Evolutionary conservation across 176 grass and related monocot genomes (phyloP), one percentile per base, ranked within the genome.

Genomic region (Triticum monococcum): DNA sequence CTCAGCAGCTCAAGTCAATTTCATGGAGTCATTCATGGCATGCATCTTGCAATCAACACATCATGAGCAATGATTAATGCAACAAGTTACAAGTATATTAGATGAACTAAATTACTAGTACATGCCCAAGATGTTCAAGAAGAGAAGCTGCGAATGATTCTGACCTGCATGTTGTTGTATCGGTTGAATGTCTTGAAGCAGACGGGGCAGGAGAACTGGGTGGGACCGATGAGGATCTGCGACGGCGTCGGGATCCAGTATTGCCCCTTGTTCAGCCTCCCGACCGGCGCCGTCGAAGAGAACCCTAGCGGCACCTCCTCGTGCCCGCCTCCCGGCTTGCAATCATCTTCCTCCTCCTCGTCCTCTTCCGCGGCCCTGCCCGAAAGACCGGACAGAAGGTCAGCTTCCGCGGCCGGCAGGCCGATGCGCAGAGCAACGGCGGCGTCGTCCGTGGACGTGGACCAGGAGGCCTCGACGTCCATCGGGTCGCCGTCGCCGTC

Each of bases 121-220:
- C 75, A 13, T 80, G 20, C 9, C 30, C 1, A 61, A 83, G 25
- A 81, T 59, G 56, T 59, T 56, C 68, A 78, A 64, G n/a, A 75
- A 31, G 28, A 72, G 13, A 43, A 66, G 31, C 13, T 70, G 28
- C 24, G 30, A 74, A 30, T 84, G 62, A 16, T 22, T 86, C 57
- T 81, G 81, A 98, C 96, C 91, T 98, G 96, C 96, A 98, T 98
- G 84, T 98, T 98, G 72, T 98, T 98, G 86, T 98, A 98, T 94
- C 96, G 54, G 74, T 98, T 98, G 90, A 98, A 98, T 54, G 96
- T 98, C 72, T 98, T 98, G 83, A 80, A 94, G 83, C 96, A 98
- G 81, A 98, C 96, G n/a, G 96, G 96, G 75, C 96, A 98, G 30
- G 93, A 98, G 93, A 98, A 98, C 88, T 98, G 96, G 37, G 96